phyloP scores from a whole-genome alignment of 441 rosid genomes.

The Populus hybrid region DNA sequence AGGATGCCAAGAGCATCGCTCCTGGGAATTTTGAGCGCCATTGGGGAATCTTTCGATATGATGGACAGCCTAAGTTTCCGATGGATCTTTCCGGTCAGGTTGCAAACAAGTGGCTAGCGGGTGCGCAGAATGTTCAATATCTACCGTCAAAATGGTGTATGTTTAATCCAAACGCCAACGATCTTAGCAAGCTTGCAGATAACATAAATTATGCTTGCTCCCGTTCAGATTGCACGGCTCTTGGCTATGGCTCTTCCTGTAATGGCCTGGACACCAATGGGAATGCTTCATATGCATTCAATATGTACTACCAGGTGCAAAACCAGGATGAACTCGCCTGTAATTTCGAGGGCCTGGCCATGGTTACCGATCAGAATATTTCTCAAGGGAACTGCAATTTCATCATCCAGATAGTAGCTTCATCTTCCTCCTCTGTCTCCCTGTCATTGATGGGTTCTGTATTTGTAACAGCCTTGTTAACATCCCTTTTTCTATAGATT shows the following conservation, averaged over 20 bases:
- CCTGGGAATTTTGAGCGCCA: conserved; percentile 93
- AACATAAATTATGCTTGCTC: conserved; percentile 71
- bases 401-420: conserved; percentile 48
- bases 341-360: conserved; percentile 73
- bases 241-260: conserved; percentile 83
- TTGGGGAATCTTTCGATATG: conserved; percentile 83
- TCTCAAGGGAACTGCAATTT: conserved; percentile 68
- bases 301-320: conserved; percentile 85
- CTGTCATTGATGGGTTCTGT: conserved; percentile 18
- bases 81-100: conserved; percentile 63
- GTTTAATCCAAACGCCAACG: conserved; percentile 61
- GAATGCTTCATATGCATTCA: conserved; percentile 88
- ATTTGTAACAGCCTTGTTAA: conserved; percentile 18
- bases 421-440: conserved; percentile 26
- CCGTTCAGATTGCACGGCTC: conserved; percentile 70
- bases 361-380: conserved; percentile 44
- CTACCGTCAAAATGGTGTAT: conserved; percentile 65
- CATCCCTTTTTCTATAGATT: conserved; percentile 27
- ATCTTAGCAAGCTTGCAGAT: conserved; percentile 57
- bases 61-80: conserved; percentile 77
- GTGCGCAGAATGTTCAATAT: conserved; percentile 58
- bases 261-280: conserved; percentile 60
- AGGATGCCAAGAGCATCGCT: conserved; percentile 76
- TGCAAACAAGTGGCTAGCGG: conserved; percentile 52
- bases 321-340: conserved; percentile 71